These are phyloP conservation scores for Aspergillus wentii DNA, from an alignment of 495 filamentous ascomycete species.

Conservation along the genomic window DNA sequence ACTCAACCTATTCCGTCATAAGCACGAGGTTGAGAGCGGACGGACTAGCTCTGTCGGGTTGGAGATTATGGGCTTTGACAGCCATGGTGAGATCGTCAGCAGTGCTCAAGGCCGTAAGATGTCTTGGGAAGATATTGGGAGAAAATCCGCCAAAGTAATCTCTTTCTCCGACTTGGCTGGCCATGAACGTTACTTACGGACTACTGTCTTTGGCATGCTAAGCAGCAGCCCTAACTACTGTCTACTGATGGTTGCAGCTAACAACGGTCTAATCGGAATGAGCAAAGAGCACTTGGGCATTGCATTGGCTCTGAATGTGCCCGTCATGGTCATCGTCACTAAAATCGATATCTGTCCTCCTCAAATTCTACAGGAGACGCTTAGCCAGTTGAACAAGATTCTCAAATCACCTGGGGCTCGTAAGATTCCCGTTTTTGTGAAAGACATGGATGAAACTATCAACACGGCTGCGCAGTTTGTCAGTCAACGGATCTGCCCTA, in stretches of 20 bases:
- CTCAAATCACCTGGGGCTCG: conserved; percentile 88
- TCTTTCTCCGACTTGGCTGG: conserved; percentile 94
- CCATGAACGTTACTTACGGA: conserved; percentile 92
- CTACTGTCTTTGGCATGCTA: conserved; percentile 91
- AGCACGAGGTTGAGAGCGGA: conserved; percentile 94
- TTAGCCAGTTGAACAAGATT: conserved; percentile 86
- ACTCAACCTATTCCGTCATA: conserved; percentile 95
- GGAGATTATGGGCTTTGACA: conserved; percentile 99
- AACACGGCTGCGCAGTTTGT: conserved; percentile 96
- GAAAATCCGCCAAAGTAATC: conserved; percentile 91
- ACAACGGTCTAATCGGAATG: conserved; percentile 97
- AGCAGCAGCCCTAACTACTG: conserved; percentile 97
- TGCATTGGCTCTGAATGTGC: conserved; percentile 90
- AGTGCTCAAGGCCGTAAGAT: conserved; percentile 82
- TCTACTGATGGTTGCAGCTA: conserved; percentile 95
- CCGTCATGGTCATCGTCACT: conserved; percentile 96
- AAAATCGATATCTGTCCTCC: conserved; percentile 99
- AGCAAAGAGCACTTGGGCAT: conserved; percentile 97
- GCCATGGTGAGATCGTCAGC: conserved; percentile 75
- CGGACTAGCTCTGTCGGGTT: conserved; percentile 94
- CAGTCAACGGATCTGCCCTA: conserved; percentile 88
- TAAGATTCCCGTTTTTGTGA: conserved; percentile 98
- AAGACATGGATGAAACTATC: conserved; percentile 83
- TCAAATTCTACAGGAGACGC: conserved; percentile 89
- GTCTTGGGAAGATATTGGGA: conserved; percentile 97